These are phyloP conservation scores for Saussurea involucrata DNA, from an alignment of 129 eudicot genomes.

Conservation along the genomic window DNA sequence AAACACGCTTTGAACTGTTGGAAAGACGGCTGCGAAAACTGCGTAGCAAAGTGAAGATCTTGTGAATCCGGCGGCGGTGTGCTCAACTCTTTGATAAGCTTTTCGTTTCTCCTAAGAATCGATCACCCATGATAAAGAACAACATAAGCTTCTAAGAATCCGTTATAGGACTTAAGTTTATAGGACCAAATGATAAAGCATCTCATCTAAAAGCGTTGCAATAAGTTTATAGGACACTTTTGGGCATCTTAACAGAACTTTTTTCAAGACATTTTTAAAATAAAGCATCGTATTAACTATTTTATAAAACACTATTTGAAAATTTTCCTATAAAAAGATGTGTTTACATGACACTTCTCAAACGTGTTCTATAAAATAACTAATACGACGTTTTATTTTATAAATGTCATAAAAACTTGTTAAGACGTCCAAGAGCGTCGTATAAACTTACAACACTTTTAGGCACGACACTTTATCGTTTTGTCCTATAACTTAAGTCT, in stretches of 20 bases:
- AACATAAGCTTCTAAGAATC: neutral
- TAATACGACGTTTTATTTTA: neutral
- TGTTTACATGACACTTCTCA: neutral
- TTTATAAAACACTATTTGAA: neutral
- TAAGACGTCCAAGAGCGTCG: neutral
- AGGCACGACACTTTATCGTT: too few species aligned
- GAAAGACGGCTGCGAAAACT: slow-evolving; percentile 55
- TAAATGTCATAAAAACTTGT: neutral
- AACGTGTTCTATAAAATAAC: neutral
- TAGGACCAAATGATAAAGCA: neutral
- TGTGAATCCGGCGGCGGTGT: slow-evolving; percentile 54
- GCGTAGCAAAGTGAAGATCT: slow-evolving; percentile 68
- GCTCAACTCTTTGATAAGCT: slow-evolving; percentile 48
- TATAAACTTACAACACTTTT: neutral
- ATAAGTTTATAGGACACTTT: neutral
- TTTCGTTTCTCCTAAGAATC: slow-evolving; percentile 48
- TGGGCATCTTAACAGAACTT: neutral
- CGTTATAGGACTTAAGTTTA: neutral
- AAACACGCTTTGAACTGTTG: slow-evolving; percentile 72
- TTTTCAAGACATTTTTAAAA: neutral
- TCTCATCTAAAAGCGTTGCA: neutral
- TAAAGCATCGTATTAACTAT: too few species aligned
- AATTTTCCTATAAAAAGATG: too few species aligned
- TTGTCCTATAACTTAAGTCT: neutral
- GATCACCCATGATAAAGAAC: neutral